Percentiles rank a stretch among this genome's conserved stretches.
Evolutionary conservation across 2,329 filamentous ascomycete genomes (phyloP).

Genomic region (Hysterium pulicare): DNA sequence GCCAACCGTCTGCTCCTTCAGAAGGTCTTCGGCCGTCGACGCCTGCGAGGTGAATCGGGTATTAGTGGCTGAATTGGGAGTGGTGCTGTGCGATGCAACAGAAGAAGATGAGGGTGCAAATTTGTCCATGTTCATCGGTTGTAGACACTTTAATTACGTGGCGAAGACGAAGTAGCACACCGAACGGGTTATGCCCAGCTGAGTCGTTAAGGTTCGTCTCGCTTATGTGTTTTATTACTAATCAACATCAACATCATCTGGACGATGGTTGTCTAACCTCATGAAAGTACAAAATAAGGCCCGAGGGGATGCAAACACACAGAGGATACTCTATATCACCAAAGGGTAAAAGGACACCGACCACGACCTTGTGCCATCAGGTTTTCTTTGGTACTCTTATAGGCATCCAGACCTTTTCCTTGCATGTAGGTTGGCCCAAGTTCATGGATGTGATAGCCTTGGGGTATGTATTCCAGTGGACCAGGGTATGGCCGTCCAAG

Average conservation of each 20-base stretch:
- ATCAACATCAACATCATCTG: too few species aligned
- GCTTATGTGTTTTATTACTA: too few species aligned
- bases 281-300: too few species aligned
- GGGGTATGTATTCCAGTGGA: constrained; percentile 49
- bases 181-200: too few species aligned
- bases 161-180: too few species aligned
- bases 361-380: constrained; percentile 24
- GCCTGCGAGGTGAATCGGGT: constrained; percentile 72
- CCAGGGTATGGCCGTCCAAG: constrained; percentile 61
- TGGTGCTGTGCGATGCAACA: constrained; percentile 14
- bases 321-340: too few species aligned
- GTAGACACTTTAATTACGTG: too few species aligned
- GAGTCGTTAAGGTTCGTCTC: too few species aligned
- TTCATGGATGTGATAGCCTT: constrained; percentile 56
- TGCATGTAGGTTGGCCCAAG: constrained; percentile 59
- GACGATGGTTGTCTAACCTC: too few species aligned
- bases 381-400: constrained; percentile 19
- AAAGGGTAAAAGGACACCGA: constrained; percentile 27
- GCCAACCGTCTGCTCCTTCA: constrained; percentile 84
- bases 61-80: constrained; percentile 39
- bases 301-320: too few species aligned
- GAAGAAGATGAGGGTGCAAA: not conserved
- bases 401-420: constrained; percentile 41
- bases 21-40: constrained; percentile 72
- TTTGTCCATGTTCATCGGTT: constrained; percentile 1